Percentiles rank a stretch among this genome's conserved stretches.
Conservation (phyloP, 805 yeast genomes). For the Candida sithepensis region DNA sequence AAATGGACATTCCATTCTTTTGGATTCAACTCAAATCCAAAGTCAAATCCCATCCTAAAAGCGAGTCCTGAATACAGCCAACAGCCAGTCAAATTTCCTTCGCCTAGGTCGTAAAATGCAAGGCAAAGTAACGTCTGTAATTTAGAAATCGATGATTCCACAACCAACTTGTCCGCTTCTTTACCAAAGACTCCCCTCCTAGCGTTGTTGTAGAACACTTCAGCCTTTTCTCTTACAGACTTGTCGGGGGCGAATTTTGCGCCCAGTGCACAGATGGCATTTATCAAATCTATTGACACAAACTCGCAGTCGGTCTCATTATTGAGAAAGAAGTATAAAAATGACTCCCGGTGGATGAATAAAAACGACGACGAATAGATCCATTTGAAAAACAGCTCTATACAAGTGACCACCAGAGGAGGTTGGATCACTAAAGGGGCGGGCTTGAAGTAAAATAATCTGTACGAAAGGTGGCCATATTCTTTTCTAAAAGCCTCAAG, state of each 20-base stretch:
- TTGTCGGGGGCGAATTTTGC: constrained; percentile 45
- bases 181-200: constrained; percentile 34
- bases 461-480: constrained; percentile 7
- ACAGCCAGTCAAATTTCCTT: constrained; percentile 51
- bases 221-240: constrained; percentile 39
- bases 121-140: constrained; percentile 55
- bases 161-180: constrained; percentile 29
- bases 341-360: constrained; percentile 60
- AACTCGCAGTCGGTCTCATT: constrained; percentile 47
- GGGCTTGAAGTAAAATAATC: constrained; percentile 9
- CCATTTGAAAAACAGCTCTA: constrained; percentile 44
- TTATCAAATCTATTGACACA: constrained; percentile 49
- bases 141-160: constrained; percentile 46
- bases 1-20: constrained; percentile 46
- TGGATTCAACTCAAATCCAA: constrained; percentile 60
- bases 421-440: constrained; percentile 1
- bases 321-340: constrained; percentile 52
- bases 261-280: constrained; percentile 57
- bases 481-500: constrained; percentile 6
- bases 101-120: constrained; percentile 59
- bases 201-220: constrained; percentile 45
- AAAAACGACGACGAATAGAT: constrained; percentile 57
- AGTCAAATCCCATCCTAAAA: constrained; percentile 56
- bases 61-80: constrained; percentile 63
- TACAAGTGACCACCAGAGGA: constrained; percentile 7